Percentiles rank a stretch among this genome's conserved stretches.
These are phyloP conservation scores for Pythium angustatum DNA, from an alignment of 352 stramenopile genomes.

Conservation along the genomic window DNA sequence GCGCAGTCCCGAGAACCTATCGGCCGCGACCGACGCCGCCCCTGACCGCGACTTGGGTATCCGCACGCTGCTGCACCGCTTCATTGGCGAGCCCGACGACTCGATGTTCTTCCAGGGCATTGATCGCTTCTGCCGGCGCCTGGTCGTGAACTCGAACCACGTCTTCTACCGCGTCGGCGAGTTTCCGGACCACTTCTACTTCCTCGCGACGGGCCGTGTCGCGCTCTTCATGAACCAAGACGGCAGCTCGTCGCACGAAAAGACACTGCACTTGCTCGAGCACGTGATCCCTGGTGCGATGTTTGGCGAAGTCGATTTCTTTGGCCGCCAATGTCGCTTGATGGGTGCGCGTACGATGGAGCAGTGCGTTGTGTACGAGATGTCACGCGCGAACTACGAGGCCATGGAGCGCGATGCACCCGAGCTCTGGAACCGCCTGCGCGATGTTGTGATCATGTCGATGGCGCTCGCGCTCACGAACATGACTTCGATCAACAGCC, in stretches of 20 bases:
- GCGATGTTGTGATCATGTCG: conserved; percentile 80
- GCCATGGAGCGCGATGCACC: conserved; percentile 57
- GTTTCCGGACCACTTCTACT: conserved; percentile 68
- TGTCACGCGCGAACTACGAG: conserved; percentile 66
- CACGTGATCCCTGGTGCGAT: conserved; percentile 75
- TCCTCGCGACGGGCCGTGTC: conserved; percentile 70
- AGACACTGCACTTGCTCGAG: conserved; percentile 58
- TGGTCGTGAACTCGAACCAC: conserved; percentile 53
- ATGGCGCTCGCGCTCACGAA: conserved; percentile 82
- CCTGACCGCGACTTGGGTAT: conserved; percentile 51
- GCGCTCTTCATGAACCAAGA: conserved; percentile 81
- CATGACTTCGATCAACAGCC: conserved; percentile 65
- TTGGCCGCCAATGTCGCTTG: conserved; percentile 65
- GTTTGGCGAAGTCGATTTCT: conserved; percentile 89
- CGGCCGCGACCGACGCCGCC: conserved; percentile 24
- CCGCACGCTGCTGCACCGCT: conserved; percentile 69
- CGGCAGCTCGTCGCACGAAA: conserved; percentile 45
- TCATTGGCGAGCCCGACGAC: conserved; percentile 77
- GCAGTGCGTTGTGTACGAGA: conserved; percentile 67
- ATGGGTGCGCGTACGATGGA: conserved; percentile 56
- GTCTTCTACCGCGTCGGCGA: conserved; percentile 76
- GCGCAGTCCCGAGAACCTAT: conserved; percentile 4
- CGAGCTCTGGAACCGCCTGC: conserved; percentile 70
- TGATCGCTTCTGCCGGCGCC: conserved; percentile 64
- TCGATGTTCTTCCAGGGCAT: conserved; percentile 64